phyloP scores from a whole-genome alignment of 768 basidiomycete genomes.

The Paxillus ammoniavirescens region DNA sequence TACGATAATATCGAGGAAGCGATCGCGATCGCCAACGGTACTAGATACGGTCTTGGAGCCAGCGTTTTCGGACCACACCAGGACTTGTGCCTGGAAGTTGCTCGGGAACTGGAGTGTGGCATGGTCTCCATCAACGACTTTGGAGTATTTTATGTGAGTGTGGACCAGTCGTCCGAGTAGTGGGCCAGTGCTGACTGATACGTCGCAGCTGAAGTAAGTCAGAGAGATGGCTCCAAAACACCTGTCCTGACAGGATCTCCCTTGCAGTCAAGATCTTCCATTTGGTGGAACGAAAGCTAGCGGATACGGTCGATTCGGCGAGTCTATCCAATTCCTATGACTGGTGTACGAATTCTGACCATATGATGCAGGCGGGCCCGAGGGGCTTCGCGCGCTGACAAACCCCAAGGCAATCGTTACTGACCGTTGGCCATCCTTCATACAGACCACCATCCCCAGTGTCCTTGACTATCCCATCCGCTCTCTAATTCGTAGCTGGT shows the following conservation, averaged over 20 bases:
- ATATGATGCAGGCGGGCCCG: slow-evolving; percentile 68
- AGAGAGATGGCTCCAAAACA: slow-evolving; percentile 5
- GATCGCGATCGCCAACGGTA: slow-evolving; percentile 83
- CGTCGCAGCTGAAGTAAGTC: slow-evolving; percentile 62
- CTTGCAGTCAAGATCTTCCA: slow-evolving; percentile 79
- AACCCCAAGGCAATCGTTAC: slow-evolving; percentile 85
- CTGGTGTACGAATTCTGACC: slow-evolving; percentile 7
- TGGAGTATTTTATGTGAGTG: slow-evolving; percentile 78
- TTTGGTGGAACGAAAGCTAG: slow-evolving; percentile 92
- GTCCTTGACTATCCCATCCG: slow-evolving; percentile 85
- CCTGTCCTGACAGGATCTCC: not conserved
- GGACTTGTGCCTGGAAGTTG: slow-evolving; percentile 74
- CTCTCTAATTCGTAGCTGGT: slow-evolving; percentile 76
- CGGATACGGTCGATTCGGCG: slow-evolving; percentile 93
- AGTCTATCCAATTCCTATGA: slow-evolving; percentile 17
- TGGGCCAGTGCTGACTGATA: slow-evolving; percentile 13
- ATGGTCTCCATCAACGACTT: slow-evolving; percentile 99
- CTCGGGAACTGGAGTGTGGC: slow-evolving; percentile 81
- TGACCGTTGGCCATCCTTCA: slow-evolving; percentile 80
- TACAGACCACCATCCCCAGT: slow-evolving; percentile 84
- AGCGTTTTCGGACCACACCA: slow-evolving; percentile 92
- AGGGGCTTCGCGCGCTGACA: slow-evolving; percentile 86
- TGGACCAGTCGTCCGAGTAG: not conserved
- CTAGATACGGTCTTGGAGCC: slow-evolving; percentile 87
- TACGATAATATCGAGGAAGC: slow-evolving; percentile 86